phyloP scores from a whole-genome alignment of 2,329 filamentous ascomycete species.

The Fusarium coffeatum region DNA sequence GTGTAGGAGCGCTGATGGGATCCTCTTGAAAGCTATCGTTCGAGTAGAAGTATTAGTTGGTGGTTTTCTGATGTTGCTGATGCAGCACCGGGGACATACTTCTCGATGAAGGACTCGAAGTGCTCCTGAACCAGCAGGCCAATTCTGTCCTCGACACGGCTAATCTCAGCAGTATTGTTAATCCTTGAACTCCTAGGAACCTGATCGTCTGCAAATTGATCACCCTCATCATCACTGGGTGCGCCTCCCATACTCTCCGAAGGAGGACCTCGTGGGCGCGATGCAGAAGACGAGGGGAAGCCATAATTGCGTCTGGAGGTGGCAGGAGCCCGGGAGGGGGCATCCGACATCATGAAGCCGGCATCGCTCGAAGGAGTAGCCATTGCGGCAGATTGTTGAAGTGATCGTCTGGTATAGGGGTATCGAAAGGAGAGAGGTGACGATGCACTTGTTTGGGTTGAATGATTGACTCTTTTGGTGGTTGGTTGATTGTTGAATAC shows the following conservation, averaged over 20 bases:
- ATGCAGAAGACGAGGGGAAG: constrained; percentile 63
- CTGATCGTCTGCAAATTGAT: constrained; percentile 74
- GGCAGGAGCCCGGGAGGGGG: constrained; percentile 55
- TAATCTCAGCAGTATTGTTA: constrained; percentile 65
- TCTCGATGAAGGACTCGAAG: constrained; percentile 84
- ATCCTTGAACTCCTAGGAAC: constrained; percentile 64
- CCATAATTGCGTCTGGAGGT: constrained; percentile 58
- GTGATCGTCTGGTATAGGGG: constrained; percentile 3
- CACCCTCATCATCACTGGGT: constrained; percentile 70
- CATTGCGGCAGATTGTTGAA: constrained; percentile 50
- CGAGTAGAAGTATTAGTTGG: not conserved
- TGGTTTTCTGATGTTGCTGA: not conserved
- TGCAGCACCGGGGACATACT: constrained; percentile 58
- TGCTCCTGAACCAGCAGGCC: constrained; percentile 79
- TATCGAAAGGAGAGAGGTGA: not conserved
- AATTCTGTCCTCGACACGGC: constrained; percentile 80
- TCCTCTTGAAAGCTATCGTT: constrained; percentile 73
- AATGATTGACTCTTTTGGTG: not conserved
- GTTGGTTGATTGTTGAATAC: constrained; percentile 23
- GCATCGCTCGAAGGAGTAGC: constrained; percentile 65
- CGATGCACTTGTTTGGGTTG: constrained; percentile 4
- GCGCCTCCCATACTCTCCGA: constrained; percentile 71
- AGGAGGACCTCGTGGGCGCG: constrained; percentile 68
- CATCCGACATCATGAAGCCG: constrained; percentile 69
- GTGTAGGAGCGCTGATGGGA: constrained; percentile 62